phyloP scores from a whole-genome alignment of 1,284 basidiomycete genomes.

The Moniliophthora roreri region DNA sequence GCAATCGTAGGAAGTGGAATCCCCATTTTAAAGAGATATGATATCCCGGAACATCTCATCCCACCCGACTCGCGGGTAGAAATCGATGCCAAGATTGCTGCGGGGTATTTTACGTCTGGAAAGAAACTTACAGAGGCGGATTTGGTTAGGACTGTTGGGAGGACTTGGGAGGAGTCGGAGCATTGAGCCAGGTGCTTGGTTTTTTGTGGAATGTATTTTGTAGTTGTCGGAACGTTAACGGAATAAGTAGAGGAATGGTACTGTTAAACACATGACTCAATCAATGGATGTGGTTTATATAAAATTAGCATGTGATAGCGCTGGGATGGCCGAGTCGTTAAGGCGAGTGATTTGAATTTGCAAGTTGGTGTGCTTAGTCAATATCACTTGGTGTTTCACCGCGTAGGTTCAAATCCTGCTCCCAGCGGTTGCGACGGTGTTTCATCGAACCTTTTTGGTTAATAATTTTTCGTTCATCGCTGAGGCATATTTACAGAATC shows the following conservation, averaged over 20 bases:
- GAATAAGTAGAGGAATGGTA: too few species aligned
- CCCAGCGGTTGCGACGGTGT: too few species aligned
- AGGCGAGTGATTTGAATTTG: slow-evolving; percentile 73
- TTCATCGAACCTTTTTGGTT: too few species aligned
- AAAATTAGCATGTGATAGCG: too few species aligned
- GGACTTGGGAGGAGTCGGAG: slow-evolving; percentile 86
- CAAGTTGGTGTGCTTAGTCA: slow-evolving; percentile 32
- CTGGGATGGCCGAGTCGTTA: slow-evolving; percentile 84
- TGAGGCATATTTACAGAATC: too few species aligned
- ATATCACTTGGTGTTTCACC: slow-evolving; percentile 73
- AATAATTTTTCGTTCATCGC: too few species aligned
- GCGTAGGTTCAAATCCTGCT: slow-evolving; percentile 82
- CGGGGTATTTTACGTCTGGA: slow-evolving; percentile 85
- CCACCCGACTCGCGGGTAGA: slow-evolving; percentile 93
- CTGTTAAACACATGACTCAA: too few species aligned
- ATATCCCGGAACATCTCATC: slow-evolving; percentile 86
- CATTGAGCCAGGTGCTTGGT: slow-evolving; percentile 36
- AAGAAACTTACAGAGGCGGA: slow-evolving; percentile 78
- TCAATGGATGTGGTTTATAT: too few species aligned
- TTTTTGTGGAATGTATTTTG: too few species aligned
- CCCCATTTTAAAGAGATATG: slow-evolving; percentile 79
- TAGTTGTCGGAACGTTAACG: too few species aligned
- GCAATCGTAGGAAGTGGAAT: slow-evolving; percentile 90
- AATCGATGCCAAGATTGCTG: slow-evolving; percentile 92
- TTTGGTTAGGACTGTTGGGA: slow-evolving; percentile 82